Evolutionary conservation across 805 yeast genomes (phyloP), one percentile per base, ranked within the genome.

Genomic region (Pichia thaimueangensis): DNA sequence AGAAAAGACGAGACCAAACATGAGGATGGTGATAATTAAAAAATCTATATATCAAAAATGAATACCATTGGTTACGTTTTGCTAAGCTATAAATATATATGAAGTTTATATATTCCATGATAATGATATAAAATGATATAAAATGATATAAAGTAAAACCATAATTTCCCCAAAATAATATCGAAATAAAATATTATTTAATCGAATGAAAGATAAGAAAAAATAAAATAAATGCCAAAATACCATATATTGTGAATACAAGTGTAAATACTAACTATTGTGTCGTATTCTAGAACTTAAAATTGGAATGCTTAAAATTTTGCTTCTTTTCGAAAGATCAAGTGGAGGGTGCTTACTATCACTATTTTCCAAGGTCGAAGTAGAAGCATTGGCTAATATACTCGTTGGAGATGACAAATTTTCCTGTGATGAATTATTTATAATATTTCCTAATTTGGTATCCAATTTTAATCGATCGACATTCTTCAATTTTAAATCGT

Each of bases 291-390:
- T 51, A 20, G 59, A 45, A 37, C 63, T 60, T 28, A 63, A 50
- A 21, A 62, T 58, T 8, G 64, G 64, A 37, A 62, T 59, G 43
- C 63, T 60, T 28, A 62, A 45, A 10, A 61, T 42, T 31, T 43
- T 43, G 16, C 43, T 43, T 24, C 39, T 39, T 30, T 43, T 43
- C 3, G 25, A 13, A 10, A 27, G n/a, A 22, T 42, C 45, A 19
- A 37, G 12, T 10, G 35, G 8, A 7, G n/a, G 6, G n/a, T 11
- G 27, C 22, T 27, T 39, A 13, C 16, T 29, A 5, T 38, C 35
- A 13, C 6, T 30, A 24, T 13, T 23, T 5, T 32, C 41, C 10
- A 16, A n/a, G 15, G 37, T 15, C 15, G 37, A 36, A 4, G 17
- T n/a, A 6, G 30, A 19, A 15, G 28, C 39, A 15, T 22, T 29